Conservation (phyloP, 352 stramenopile species). For the Pythium insidiosum region DNA sequence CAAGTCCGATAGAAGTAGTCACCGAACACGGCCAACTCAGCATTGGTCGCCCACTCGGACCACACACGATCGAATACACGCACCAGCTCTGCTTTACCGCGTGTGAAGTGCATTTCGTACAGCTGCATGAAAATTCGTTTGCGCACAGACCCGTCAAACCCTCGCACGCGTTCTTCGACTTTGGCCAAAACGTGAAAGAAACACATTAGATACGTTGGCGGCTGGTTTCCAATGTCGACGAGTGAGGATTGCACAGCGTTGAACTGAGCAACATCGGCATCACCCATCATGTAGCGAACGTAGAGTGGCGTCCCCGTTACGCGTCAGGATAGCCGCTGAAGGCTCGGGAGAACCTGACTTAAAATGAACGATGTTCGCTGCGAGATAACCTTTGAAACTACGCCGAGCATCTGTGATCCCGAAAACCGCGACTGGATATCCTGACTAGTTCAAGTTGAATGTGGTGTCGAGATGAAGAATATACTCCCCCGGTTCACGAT, state of each 20-base stretch:
- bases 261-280: constrained; percentile 3
- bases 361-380: background rate
- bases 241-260: constrained; percentile 4
- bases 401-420: background rate
- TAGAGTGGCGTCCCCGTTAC: background rate
- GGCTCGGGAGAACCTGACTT: background rate
- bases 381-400: constrained; percentile 2
- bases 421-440: constrained; percentile 8
- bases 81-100: background rate
- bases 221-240: background rate
- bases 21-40: background rate
- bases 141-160: background rate
- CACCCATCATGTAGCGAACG: constrained; percentile 4
- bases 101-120: constrained; percentile 8
- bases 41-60: background rate
- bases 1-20: background rate
- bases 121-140: constrained; percentile 4
- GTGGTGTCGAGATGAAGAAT: constrained; percentile 10
- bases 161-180: background rate
- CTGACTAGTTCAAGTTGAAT: constrained; percentile 11
- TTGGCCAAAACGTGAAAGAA: constrained; percentile 12
- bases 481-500: background rate
- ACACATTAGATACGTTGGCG: constrained; percentile 10
- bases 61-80: background rate
- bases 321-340: background rate